Percentiles rank a stretch among this genome's conserved stretches.
Conservation (phyloP, 768 basidiomycete genomes). For the Kwoniella dendrophila region DNA sequence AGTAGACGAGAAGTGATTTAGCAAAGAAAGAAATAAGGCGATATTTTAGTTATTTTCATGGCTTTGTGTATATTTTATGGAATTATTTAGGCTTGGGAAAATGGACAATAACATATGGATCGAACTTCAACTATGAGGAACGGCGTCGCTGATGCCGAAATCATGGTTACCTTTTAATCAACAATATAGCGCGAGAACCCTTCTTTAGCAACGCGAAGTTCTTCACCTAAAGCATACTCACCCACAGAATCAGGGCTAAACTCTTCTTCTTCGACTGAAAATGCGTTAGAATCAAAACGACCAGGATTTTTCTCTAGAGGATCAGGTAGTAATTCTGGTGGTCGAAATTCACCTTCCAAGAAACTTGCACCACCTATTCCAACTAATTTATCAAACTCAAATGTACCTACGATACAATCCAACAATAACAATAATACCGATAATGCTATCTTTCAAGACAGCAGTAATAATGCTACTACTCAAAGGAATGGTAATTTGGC, state of each 20-base stretch:
- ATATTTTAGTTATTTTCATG: neutral
- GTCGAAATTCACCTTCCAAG: conserved; percentile 17
- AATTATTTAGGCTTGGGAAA: neutral
- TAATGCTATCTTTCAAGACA: conserved; percentile 1
- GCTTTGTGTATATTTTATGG: neutral
- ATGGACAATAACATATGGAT: neutral
- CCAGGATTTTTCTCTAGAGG: conserved; percentile 16
- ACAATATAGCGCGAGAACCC: conserved; percentile 40
- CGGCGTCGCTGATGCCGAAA: conserved; percentile 25
- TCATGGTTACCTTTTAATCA: no score
- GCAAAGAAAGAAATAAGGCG: no score
- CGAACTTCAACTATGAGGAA: neutral
- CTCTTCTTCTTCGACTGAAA: conserved; percentile 5
- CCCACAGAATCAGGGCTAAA: neutral
- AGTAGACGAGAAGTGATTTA: neutral
- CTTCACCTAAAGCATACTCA: conserved; percentile 4
- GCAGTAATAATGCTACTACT: neutral
- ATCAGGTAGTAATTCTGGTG: neutral
- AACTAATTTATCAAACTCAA: conserved; percentile 3
- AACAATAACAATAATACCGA: neutral
- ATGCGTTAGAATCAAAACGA: conserved; percentile 10
- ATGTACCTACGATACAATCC: neutral
- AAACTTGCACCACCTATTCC: neutral
- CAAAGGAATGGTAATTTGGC: no score
- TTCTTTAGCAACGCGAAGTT: conserved; percentile 21